Evolutionary conservation across 768 basidiomycete species (phyloP).

Genomic region (Tricholoma saponaceum): DNA sequence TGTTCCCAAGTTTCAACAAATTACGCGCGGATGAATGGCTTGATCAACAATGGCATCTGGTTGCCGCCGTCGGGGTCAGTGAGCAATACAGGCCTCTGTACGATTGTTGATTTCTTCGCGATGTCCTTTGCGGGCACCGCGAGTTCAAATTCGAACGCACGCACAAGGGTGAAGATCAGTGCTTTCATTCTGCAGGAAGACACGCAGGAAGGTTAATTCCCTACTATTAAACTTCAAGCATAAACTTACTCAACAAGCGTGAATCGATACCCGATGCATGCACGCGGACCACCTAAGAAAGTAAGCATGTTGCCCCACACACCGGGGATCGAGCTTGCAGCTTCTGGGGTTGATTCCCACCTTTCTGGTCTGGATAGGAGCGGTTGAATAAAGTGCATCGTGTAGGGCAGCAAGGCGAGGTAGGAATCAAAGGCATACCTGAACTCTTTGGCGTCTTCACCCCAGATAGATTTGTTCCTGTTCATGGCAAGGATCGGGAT

Average conservation of each 20-base stretch:
- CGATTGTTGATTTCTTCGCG: conserved; percentile 31
- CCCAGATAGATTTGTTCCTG: conserved; percentile 52
- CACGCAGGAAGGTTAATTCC: not conserved
- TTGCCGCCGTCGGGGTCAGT: conserved; percentile 33
- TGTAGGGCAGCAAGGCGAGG: too few relatives aligned
- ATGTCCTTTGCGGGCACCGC: conserved; percentile 46
- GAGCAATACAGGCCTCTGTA: conserved; percentile 41
- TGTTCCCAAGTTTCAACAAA: not conserved
- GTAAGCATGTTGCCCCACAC: conserved; percentile 57
- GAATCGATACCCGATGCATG: conserved; percentile 68
- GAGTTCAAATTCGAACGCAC: conserved; percentile 51
- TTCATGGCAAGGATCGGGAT: conserved; percentile 57
- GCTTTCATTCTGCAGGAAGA: conserved; percentile 28
- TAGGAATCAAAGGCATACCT: conserved; percentile 31
- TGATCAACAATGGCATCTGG: conserved; percentile 42
- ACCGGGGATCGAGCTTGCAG: conserved; percentile 45
- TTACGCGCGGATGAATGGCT: conserved; percentile 15
- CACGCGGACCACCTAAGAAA: conserved; percentile 61
- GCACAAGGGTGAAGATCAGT: conserved; percentile 45
- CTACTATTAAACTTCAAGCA: not conserved
- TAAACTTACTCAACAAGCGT: conserved; percentile 46
- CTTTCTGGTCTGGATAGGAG: conserved; percentile 55
- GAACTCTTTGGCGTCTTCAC: conserved; percentile 58
- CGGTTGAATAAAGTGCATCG: not conserved
- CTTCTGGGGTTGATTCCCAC: conserved; percentile 51